Conservation (phyloP, 345 rosid genomes). For the Rhodomyrtus tomentosa region DNA sequence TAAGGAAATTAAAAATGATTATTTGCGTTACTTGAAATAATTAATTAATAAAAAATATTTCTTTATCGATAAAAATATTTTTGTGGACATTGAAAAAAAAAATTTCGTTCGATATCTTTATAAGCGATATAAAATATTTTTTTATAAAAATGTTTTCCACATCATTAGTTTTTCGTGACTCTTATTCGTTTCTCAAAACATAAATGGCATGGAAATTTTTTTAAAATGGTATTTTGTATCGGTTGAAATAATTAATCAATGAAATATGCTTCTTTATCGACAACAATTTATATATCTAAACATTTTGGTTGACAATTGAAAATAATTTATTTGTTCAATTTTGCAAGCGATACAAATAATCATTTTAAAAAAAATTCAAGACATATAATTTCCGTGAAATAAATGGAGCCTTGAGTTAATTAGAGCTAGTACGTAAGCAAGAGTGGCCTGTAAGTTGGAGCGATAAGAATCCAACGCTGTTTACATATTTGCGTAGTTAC, state of each 20-base stretch:
- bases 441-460: neutral
- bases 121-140: neutral
- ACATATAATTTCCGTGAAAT: neutral
- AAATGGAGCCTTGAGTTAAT: neutral
- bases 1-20: neutral
- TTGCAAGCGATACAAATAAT: too few relatives aligned
- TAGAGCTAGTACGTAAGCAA: neutral
- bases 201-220: too few relatives aligned
- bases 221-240: too few relatives aligned
- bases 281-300: too few relatives aligned
- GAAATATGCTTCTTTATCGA: too few relatives aligned
- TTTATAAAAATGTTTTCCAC: neutral
- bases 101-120: too few relatives aligned
- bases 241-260: too few relatives aligned
- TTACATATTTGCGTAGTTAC: neutral
- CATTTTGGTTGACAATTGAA: too few relatives aligned
- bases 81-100: neutral
- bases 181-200: too few relatives aligned
- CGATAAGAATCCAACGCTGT: neutral
- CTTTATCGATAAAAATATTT: neutral
- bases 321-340: too few relatives aligned
- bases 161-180: rapidly evolving
- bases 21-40: neutral
- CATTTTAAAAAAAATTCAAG: too few relatives aligned
- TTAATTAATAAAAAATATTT: neutral